Conservation (phyloP, 2,329 filamentous ascomycete genomes). For the Ophiosphaerella korrae region DNA sequence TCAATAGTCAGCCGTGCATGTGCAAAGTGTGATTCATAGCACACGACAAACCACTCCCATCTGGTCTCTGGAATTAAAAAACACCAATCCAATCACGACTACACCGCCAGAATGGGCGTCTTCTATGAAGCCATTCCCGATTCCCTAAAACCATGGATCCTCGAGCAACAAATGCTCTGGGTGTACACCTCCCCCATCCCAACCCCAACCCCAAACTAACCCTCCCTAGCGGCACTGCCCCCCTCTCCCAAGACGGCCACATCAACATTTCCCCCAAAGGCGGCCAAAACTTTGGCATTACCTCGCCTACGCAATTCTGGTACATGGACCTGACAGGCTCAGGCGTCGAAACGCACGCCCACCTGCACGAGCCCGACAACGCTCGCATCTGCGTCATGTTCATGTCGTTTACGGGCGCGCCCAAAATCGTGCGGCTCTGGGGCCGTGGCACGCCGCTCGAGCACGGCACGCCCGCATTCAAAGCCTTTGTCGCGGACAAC, state of each 20-base stretch:
- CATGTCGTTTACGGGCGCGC: constrained; percentile 50
- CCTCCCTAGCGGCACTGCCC: constrained; percentile 40
- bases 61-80: neutral
- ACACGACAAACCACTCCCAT: neutral
- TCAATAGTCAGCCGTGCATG: neutral
- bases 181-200: constrained; percentile 24
- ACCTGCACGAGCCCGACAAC: constrained; percentile 50
- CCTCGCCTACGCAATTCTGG: constrained; percentile 49
- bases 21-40: neutral
- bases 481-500: constrained; percentile 39
- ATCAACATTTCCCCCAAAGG: constrained; percentile 56
- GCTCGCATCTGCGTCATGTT: constrained; percentile 37
- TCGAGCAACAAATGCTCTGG: constrained; percentile 52
- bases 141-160: constrained; percentile 49
- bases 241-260: constrained; percentile 48
- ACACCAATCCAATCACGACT: neutral
- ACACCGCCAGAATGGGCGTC: constrained; percentile 44
- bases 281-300: constrained; percentile 47
- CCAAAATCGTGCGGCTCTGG: constrained; percentile 52
- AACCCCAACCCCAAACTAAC: neutral
- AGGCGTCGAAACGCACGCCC: constrained; percentile 52
- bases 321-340: constrained; percentile 52
- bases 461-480: constrained; percentile 43
- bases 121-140: constrained; percentile 52
- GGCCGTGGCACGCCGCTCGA: constrained; percentile 47